These are phyloP conservation scores for Cucumis cinereus DNA, from an alignment of 306 rosid species.

Conservation along the genomic window DNA sequence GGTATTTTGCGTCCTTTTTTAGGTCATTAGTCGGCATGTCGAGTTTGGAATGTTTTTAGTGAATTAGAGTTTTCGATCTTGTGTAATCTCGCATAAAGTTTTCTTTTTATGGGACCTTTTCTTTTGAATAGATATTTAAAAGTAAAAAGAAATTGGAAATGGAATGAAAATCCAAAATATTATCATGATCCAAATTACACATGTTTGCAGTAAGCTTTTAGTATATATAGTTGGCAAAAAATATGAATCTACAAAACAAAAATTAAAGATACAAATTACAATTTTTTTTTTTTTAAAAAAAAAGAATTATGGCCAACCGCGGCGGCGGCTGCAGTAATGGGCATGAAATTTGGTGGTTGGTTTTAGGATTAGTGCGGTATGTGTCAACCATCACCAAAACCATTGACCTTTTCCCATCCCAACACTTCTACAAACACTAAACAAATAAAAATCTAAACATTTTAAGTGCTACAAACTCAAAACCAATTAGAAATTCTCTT, in stretches of 20 bases:
- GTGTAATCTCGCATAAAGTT: no score
- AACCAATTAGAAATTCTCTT: slow-evolving; percentile 28
- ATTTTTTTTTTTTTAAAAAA: no score
- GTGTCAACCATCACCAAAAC: not conserved
- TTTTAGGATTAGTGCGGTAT: not conserved
- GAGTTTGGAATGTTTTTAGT: no score
- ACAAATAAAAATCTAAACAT: no score
- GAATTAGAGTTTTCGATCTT: no score
- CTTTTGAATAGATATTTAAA: no score
- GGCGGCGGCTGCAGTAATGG: not conserved
- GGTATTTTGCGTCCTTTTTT: no score
- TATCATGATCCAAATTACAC: not conserved
- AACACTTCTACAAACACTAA: no score
- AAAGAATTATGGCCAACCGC: not conserved
- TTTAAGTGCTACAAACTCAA: not conserved
- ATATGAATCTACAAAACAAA: not conserved
- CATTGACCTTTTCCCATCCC: not conserved
- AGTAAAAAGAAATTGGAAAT: no score
- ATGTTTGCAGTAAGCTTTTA: not conserved
- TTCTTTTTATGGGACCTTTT: no score
- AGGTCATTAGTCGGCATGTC: no score
- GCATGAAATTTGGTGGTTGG: not conserved
- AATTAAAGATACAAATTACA: not conserved
- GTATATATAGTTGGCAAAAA: not conserved
- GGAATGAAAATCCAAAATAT: no score